A percentile compares a stretch with the other conserved stretches of the same genome.
These are phyloP conservation scores for Parietaria judaica DNA, from an alignment of 306 rosid genomes.

Conservation along the genomic window DNA sequence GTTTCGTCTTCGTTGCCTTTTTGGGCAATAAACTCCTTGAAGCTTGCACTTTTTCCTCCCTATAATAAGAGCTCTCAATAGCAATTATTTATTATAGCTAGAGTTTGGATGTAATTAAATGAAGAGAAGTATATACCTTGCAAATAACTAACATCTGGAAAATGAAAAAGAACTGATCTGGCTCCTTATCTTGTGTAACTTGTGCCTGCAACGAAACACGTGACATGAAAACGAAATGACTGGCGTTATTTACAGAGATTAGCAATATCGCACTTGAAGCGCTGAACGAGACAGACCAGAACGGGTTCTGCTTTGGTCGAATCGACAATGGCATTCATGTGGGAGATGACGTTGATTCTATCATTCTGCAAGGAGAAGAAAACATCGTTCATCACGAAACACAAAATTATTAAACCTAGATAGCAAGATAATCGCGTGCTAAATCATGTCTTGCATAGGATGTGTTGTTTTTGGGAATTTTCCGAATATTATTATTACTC, in stretches of 20 bases:
- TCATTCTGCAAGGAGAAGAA: conserved; percentile 54
- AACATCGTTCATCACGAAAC: neutral
- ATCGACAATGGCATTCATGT: conserved; percentile 42
- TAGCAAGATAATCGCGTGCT: neutral
- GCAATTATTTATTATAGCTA: conserved; percentile 4
- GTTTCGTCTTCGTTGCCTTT: conserved; percentile 50
- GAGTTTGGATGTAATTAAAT: conserved; percentile 8
- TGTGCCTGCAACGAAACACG: conserved; percentile 50
- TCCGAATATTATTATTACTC: too few relatives aligned
- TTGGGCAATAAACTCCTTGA: conserved; percentile 54
- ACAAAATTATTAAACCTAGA: neutral
- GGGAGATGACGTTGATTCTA: conserved; percentile 49
- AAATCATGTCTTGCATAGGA: too few relatives aligned
- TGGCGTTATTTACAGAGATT: conserved; percentile 5
- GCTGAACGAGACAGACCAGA: conserved; percentile 47
- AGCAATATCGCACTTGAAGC: neutral
- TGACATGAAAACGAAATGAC: conserved; percentile 15
- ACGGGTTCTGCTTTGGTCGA: conserved; percentile 50
- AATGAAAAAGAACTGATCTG: conserved; percentile 74
- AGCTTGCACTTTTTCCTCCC: conserved; percentile 76
- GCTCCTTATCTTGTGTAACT: conserved; percentile 68
- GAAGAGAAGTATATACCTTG: conserved; percentile 44
- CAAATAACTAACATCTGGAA: conserved; percentile 56
- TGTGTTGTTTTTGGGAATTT: too few relatives aligned
- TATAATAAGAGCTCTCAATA: conserved; percentile 24